phyloP scores from a whole-genome alignment of 306 rosid genomes.

The Gillenia trifoliata region DNA sequence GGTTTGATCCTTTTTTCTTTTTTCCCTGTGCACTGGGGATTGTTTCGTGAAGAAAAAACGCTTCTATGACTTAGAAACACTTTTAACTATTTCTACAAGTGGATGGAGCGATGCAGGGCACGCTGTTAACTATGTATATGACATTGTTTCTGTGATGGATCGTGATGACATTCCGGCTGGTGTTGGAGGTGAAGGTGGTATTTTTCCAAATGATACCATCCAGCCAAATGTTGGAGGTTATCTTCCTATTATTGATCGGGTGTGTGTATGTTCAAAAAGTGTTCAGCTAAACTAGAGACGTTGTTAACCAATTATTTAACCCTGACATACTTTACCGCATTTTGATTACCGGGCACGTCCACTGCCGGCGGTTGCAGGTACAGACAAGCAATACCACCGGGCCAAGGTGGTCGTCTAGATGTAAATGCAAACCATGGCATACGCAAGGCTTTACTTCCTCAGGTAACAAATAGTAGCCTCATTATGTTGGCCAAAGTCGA shows the following conservation, averaged over 20 bases:
- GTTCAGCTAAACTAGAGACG: background rate
- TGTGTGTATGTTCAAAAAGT: background rate
- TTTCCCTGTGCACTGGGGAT: too few relatives aligned
- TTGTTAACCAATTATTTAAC: too few relatives aligned
- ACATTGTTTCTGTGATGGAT: constrained; percentile 56
- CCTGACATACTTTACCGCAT: background rate
- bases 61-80: too few relatives aligned
- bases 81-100: constrained; percentile 44
- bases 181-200: constrained; percentile 72
- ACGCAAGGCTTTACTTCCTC: constrained; percentile 64
- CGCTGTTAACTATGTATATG: constrained; percentile 50
- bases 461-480: constrained; percentile 23
- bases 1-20: background rate
- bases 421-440: constrained; percentile 46
- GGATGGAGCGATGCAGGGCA: constrained; percentile 63
- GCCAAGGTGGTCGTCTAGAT: constrained; percentile 42
- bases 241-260: constrained; percentile 74
- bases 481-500: too few relatives aligned
- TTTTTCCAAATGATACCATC: constrained; percentile 37
- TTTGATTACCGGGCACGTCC: constrained; percentile 37
- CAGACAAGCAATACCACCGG: constrained; percentile 52
- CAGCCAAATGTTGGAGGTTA: constrained; percentile 66
- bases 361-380: constrained; percentile 60
- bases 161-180: constrained; percentile 57
- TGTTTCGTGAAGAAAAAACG: too few relatives aligned